Conservation (phyloP, 208 protist genomes). For the Balamuthia mandrillaris region DNA sequence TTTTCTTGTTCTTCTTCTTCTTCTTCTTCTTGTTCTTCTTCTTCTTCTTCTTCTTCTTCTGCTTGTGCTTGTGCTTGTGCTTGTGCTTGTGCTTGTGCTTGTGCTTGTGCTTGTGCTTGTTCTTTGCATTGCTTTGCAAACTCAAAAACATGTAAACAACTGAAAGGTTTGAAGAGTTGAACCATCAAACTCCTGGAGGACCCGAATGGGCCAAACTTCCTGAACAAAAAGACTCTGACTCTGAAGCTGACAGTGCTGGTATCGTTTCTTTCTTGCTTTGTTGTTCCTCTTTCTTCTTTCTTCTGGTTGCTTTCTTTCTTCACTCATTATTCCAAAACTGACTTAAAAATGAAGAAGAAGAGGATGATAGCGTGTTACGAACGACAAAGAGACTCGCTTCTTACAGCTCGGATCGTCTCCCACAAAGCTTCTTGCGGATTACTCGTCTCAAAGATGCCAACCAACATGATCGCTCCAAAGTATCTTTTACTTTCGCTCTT, state of each 20-base stretch:
- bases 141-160: background rate
- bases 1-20: background rate
- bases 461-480: no score
- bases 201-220: conserved; percentile 8
- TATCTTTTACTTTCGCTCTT: no score
- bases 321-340: background rate
- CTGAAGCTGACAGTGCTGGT: background rate
- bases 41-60: background rate
- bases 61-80: background rate
- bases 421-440: no score
- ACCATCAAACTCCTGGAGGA: background rate
- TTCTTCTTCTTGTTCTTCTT: background rate
- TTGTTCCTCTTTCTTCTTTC: no score
- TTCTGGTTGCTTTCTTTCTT: no score
- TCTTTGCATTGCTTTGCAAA: no score
- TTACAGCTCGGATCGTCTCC: no score
- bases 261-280: no score
- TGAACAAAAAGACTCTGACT: background rate
- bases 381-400: no score
- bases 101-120: background rate
- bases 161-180: background rate
- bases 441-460: no score
- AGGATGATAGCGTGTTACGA: no score
- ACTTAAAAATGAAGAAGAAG: background rate
- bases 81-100: background rate